phyloP scores from a whole-genome alignment of 2,329 filamentous ascomycete species.

The Aspergillus pseudoterreus region DNA sequence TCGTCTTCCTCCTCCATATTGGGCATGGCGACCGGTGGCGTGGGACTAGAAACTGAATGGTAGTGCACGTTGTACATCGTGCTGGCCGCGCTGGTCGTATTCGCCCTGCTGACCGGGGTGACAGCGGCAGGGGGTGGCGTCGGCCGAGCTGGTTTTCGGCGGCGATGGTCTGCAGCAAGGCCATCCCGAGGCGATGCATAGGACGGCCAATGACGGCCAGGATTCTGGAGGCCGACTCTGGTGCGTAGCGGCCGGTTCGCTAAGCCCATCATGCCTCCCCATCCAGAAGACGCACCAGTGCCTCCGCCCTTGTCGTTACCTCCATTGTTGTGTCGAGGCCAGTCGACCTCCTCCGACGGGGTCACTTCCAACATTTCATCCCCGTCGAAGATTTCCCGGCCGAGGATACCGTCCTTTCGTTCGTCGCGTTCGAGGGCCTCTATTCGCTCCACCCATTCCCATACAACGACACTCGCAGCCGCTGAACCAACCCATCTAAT shows the following conservation, averaged over 20 bases:
- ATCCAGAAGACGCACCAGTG: conserved; percentile 33
- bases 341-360: conserved; percentile 55
- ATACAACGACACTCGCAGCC: conserved; percentile 91
- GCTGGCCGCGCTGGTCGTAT: conserved; percentile 60
- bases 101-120: conserved; percentile 57
- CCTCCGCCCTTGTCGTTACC: conserved; percentile 39
- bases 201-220: conserved; percentile 15
- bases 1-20: conserved; percentile 32
- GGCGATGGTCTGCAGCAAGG: conserved; percentile 10
- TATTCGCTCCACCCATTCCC: conserved; percentile 97
- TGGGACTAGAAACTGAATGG: conserved; percentile 51
- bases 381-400: conserved; percentile 86
- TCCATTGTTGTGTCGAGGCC: conserved; percentile 32
- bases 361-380: conserved; percentile 82
- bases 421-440: conserved; percentile 89
- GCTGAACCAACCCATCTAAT: conserved; percentile 95
- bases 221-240: conserved; percentile 25
- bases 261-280: conserved; percentile 36
- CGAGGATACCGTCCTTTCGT: conserved; percentile 87
- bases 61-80: conserved; percentile 63
- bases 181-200: conserved; percentile 13
- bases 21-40: conserved; percentile 37
- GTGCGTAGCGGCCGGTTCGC: conserved; percentile 35
- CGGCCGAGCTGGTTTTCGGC: conserved; percentile 22
- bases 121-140: conserved; percentile 47